Conservation (phyloP, 1,284 basidiomycete species). For the Cystobasidiaceae sp. region DNA sequence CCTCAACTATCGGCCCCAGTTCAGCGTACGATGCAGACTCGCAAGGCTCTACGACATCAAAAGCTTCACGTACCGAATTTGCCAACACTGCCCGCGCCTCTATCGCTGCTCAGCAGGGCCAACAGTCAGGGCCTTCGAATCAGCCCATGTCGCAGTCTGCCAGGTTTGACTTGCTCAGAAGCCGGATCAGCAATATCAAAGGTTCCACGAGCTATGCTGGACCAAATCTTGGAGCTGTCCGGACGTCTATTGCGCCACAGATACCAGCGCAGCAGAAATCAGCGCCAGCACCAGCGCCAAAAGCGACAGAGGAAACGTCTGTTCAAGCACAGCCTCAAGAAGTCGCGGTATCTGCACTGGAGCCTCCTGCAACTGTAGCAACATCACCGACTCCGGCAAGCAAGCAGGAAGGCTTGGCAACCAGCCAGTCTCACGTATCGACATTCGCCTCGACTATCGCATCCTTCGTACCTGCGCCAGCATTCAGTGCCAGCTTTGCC, state of each 20-base stretch:
- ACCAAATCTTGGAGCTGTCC: background rate
- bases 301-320: background rate
- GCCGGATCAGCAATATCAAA: constrained; percentile 26
- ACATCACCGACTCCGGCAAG: background rate
- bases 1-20: constrained; percentile 1
- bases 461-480: constrained; percentile 23
- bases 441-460: constrained; percentile 18
- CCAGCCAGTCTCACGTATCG: background rate
- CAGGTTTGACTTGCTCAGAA: constrained; percentile 15
- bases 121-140: background rate
- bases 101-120: constrained; percentile 1
- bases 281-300: background rate
- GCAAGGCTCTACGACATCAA: background rate
- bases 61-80: constrained; percentile 14
- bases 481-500: constrained; percentile 18
- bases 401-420: background rate
- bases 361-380: background rate
- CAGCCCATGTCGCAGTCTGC: constrained; percentile 14
- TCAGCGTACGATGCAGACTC: background rate
- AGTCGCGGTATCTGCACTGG: background rate
- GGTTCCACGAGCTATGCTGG: background rate
- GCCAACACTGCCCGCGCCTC: constrained; percentile 5
- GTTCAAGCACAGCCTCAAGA: background rate
- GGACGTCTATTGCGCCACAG: background rate
- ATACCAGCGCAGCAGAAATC: background rate